phyloP scores from a whole-genome alignment of 176 grass and related monocot species.

The Oryza longistaminata region DNA sequence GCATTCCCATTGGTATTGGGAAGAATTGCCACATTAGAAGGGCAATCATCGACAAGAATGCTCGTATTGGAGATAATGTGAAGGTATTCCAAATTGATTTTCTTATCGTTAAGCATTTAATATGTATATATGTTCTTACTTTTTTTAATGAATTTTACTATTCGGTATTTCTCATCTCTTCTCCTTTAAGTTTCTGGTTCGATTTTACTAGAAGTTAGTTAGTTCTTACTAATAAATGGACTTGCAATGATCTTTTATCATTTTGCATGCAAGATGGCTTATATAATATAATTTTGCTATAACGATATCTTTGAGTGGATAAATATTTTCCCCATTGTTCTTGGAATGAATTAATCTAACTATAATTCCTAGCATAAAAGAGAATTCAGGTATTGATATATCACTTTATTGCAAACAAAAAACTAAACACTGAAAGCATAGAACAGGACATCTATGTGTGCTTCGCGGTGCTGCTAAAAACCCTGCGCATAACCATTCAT shows the following conservation, averaged over 20 bases:
- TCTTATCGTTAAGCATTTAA: slow-evolving; percentile 10
- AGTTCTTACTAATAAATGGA: neutral
- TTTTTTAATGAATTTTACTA: neutral
- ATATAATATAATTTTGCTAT: neutral
- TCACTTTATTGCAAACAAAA: neutral
- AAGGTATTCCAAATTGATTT: slow-evolving; percentile 52
- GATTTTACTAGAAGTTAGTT: neutral
- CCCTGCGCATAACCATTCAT: neutral
- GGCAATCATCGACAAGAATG: slow-evolving; percentile 99
- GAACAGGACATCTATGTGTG: neutral
- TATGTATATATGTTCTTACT: neutral
- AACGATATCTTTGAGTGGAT: neutral
- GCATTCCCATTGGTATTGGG: slow-evolving; percentile 90
- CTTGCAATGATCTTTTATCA: neutral
- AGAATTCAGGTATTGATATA: slow-evolving; percentile 1
- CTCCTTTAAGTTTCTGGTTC: neutral
- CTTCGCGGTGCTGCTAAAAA: neutral
- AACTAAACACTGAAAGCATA: neutral
- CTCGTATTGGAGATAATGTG: slow-evolving; percentile 95
- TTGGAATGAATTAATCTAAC: neutral
- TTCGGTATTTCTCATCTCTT: slow-evolving; percentile 7
- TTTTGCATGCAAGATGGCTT: slow-evolving; percentile 19
- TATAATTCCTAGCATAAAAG: neutral
- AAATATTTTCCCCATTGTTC: neutral
- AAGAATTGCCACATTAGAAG: slow-evolving; percentile 82